Evolutionary conservation across 2,329 filamentous ascomycete genomes (phyloP), one percentile per base, ranked within the genome.

Genomic region (Colletotrichum sp.): DNA sequence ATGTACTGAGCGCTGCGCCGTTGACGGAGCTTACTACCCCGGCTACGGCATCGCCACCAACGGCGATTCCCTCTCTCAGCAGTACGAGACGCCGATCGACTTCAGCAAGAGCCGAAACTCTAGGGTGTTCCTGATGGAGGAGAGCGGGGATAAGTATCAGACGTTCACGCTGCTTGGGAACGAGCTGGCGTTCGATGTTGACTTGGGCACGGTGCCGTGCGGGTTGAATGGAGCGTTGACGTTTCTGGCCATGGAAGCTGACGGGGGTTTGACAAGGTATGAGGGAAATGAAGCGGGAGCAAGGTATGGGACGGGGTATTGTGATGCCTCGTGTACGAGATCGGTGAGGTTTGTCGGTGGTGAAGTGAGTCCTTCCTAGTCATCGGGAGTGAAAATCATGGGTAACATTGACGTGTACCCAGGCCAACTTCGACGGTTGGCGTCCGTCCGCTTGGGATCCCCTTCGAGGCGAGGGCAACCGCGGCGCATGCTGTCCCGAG

Each of bases 201-300:
- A 94, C 80, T 88, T 93, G 34, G 93, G 91, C 32, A 88, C 89
- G 72, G 86, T 93, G 30, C 89, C 80, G 39, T 94, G 93, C 79
- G 93, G 93, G 69, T 83, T 94, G 77, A 94, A 94, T 83, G 91
- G 91, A 68, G 92, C 92, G 32, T 83, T 94, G 49, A 93, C 93
- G 84, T 88, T 91, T 65, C 86, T 89, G 18, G 84, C 87, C 76
- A 92, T 92, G 90, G 87, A 90, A 9, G 83, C 85, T 28, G 88
- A 90, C 70, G 89, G 89, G 89, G 89, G 30, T 80, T 85, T 81
- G 78, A 79, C 79, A 87, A 87, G 85, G 78, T 87, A 86, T 78
- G 76, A 83, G 7, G 85, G 83, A 79, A 91, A 86, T 80, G 79
- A 82, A 72, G 85, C 84, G n/a, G 85, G 85, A 21, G 89, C 89